These are phyloP conservation scores for Paramecium tetraurelia DNA, from an alignment of 73 alveolate species.

Conservation along the genomic window DNA sequence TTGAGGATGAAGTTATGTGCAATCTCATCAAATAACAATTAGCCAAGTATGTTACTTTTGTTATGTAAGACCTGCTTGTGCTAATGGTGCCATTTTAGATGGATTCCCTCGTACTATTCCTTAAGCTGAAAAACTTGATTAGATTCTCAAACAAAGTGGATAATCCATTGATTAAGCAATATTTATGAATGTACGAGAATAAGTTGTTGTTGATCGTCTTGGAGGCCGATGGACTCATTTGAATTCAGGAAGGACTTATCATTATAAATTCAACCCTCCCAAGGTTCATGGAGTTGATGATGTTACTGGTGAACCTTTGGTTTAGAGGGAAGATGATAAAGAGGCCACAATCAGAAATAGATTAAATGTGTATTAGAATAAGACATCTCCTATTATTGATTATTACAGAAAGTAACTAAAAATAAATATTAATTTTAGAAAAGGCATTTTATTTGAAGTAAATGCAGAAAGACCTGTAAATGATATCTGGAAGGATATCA, in stretches of 20 bases:
- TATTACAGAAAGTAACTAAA: conserved; percentile 68
- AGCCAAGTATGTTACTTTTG: neutral
- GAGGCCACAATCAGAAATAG: conserved; percentile 72
- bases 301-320: conserved; percentile 77
- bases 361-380: conserved; percentile 63
- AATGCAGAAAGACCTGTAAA: conserved; percentile 51
- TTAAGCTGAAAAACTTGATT: conserved; percentile 77
- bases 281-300: conserved; percentile 78
- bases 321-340: conserved; percentile 77
- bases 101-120: conserved; percentile 84
- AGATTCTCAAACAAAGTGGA: conserved; percentile 61
- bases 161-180: conserved; percentile 64
- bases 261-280: conserved; percentile 80
- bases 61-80: conserved; percentile 77
- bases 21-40: conserved; percentile 60
- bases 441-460: conserved; percentile 41
- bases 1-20: conserved; percentile 78
- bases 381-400: conserved; percentile 77
- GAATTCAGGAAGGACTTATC: conserved; percentile 81
- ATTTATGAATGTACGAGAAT: conserved; percentile 71
- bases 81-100: conserved; percentile 79
- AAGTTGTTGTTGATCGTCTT: conserved; percentile 72
- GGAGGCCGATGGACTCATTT: conserved; percentile 82
- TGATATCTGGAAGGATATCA: conserved; percentile 56
- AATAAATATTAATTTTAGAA: conserved; percentile 45